phyloP scores from a whole-genome alignment of 768 basidiomycete genomes.

The Clavulina sp. region DNA sequence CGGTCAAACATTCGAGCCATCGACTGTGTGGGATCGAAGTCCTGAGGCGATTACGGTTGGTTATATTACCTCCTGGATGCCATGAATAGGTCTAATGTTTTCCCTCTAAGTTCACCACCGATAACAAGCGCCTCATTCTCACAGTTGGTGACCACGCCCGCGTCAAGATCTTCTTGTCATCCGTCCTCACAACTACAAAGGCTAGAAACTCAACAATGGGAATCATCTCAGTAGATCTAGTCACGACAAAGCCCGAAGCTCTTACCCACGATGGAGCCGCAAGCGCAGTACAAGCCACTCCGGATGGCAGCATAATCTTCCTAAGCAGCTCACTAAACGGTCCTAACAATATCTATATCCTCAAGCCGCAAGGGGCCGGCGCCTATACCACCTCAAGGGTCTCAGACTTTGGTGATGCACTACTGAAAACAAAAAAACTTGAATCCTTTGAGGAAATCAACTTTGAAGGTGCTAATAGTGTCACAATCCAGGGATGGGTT shows the following conservation, averaged over 20 bases:
- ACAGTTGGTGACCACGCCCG: conserved; percentile 64
- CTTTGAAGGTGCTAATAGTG: conserved; percentile 66
- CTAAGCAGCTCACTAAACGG: conserved; percentile 54
- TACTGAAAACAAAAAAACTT: conserved; percentile 40
- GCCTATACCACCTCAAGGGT: conserved; percentile 28
- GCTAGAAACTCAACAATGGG: conserved; percentile 26
- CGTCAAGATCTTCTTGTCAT: conserved; percentile 53
- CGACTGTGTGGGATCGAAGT: conserved; percentile 70
- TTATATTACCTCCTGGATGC: conserved; percentile 8
- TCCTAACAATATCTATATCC: conserved; percentile 64
- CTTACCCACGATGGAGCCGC: conserved; percentile 42
- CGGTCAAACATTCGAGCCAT: conserved; percentile 17
- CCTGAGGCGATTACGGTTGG: conserved; percentile 43
- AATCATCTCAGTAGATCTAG: background rate
- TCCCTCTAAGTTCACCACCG: conserved; percentile 46
- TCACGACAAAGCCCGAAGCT: conserved; percentile 26
- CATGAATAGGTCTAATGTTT: background rate
- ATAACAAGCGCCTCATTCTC: conserved; percentile 50
- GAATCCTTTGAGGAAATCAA: conserved; percentile 62
- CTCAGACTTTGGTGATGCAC: conserved; percentile 43
- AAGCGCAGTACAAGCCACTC: conserved; percentile 43
- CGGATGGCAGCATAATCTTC: conserved; percentile 46
- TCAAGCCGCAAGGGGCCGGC: conserved; percentile 22
- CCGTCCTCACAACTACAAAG: conserved; percentile 28
- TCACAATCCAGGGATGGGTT: conserved; percentile 72